Evolutionary conservation across 73 alveolate species (phyloP).

Genomic region (Paramecium sonneborni): DNA sequence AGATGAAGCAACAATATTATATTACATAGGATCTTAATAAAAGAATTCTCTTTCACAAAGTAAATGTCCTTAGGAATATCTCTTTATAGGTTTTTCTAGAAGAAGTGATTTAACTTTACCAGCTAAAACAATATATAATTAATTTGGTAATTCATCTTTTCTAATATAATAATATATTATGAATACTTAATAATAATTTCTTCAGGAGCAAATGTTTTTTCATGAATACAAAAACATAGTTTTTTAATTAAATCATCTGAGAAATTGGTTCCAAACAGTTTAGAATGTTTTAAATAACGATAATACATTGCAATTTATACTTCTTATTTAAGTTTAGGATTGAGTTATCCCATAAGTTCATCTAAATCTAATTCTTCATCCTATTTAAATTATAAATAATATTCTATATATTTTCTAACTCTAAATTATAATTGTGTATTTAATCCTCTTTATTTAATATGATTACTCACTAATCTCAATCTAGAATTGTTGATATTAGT

Average conservation of each 20-base stretch:
- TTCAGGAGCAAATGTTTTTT: constrained; percentile 56
- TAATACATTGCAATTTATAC: constrained; percentile 47
- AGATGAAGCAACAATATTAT: constrained; percentile 12
- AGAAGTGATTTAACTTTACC: not conserved
- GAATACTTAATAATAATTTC: not conserved
- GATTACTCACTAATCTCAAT: constrained; percentile 36
- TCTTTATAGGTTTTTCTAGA: not conserved
- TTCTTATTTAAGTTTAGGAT: constrained; percentile 34
- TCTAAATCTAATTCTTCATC: constrained; percentile 51
- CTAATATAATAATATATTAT: not conserved
- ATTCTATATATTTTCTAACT: constrained; percentile 50
- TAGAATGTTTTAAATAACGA: not conserved
- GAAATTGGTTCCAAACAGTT: not conserved
- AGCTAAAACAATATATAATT: not conserved
- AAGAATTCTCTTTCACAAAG: constrained; percentile 37
- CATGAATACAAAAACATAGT: constrained; percentile 2
- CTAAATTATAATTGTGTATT: constrained; percentile 25
- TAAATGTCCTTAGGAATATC: not conserved
- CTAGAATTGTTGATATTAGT: not conserved
- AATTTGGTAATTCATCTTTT: constrained; percentile 28
- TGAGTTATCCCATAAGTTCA: constrained; percentile 38
- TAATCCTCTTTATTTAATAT: constrained; percentile 14
- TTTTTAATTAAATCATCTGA: not conserved
- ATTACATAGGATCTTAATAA: not conserved
- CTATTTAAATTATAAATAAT: constrained; percentile 28